A percentile compares a stretch with the other conserved stretches of the same genome.
phyloP scores from a whole-genome alignment of 768 basidiomycete species.

The Agrocybe pediades region DNA sequence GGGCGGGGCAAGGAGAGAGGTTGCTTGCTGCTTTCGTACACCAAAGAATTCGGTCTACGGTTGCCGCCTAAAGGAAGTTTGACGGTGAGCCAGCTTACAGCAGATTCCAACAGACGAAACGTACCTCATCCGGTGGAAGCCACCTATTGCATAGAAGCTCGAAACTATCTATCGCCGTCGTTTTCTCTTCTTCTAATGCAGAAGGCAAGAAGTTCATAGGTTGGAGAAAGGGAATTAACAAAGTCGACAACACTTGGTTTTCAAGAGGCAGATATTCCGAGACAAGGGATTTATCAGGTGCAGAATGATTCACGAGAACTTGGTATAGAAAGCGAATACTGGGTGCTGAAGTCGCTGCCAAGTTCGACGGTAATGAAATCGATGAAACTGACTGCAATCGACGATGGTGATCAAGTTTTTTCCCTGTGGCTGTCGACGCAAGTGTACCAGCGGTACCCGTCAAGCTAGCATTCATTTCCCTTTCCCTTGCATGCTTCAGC shows the following conservation, averaged over 20 bases:
- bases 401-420: conserved; percentile 37
- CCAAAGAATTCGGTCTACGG: conserved; percentile 68
- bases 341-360: conserved; percentile 28
- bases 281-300: conserved; percentile 22
- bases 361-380: conserved; percentile 26
- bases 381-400: conserved; percentile 43
- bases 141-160: conserved; percentile 60
- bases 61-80: conserved; percentile 33
- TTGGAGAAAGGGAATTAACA: conserved; percentile 57
- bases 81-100: background rate
- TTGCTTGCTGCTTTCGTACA: conserved; percentile 63
- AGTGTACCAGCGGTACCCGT: conserved; percentile 15
- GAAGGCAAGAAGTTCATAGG: conserved; percentile 29
- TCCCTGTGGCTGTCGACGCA: conserved; percentile 16
- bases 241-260: conserved; percentile 54
- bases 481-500: conserved; percentile 23
- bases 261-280: conserved; percentile 55
- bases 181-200: conserved; percentile 51
- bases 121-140: conserved; percentile 57
- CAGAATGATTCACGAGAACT: conserved; percentile 46
- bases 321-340: conserved; percentile 48
- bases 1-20: conserved; percentile 35
- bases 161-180: conserved; percentile 60
- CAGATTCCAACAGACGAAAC: background rate
- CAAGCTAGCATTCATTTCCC: conserved; percentile 21